Evolutionary conservation across 2,329 filamentous ascomycete species (phyloP), one percentile per base, ranked within the genome.

Genomic region (Pleochaeta shiraiana): DNA sequence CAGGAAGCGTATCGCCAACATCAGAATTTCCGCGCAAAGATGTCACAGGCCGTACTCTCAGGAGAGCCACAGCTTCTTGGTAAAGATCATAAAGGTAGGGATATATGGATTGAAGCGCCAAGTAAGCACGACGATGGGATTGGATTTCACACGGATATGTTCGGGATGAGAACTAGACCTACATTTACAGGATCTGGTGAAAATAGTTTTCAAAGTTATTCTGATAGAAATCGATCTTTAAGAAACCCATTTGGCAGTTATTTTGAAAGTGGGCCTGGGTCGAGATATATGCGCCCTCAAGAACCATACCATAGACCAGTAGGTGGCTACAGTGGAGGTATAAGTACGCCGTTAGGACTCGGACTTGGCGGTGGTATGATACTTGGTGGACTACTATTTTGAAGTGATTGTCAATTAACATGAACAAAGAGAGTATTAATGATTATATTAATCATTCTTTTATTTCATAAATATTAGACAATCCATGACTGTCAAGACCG

Each of bases 1-100:
- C 73, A 78, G 34, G 82, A 84, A 70, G 74, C 72, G 3, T 83
- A 83, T 69, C 30, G 12, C 12, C 55, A 30, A 19, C 55, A 60
- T n/a, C 55, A 60, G 14, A 26, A 60, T 3, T 9, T 60, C 24
- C 26, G 55, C 11, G 4, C 26, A 16, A 30, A 60, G n/a, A 60
- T 60, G 55, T 6, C 14, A 3, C 30, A 60, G 21, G 55, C 55
- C 1, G 55, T 30, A 19, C n/a, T 9, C 14, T 31, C 55, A 30
- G 55, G 55, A 4, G 55, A 60, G n/a, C 55, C 55, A 14, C 55
- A 60, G 28, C 28, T 60, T 7, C 14, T 60, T 2, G 55, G 55
- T 6, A 60, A 31, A 19, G 55, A 33, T 34, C 26, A 16, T 12
- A 30, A 60, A 16, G 55, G 55, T 3, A 60, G n/a, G 19, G 55